Conservation (phyloP, 2,329 filamentous ascomycete species). For the Colletotrichum musae region DNA sequence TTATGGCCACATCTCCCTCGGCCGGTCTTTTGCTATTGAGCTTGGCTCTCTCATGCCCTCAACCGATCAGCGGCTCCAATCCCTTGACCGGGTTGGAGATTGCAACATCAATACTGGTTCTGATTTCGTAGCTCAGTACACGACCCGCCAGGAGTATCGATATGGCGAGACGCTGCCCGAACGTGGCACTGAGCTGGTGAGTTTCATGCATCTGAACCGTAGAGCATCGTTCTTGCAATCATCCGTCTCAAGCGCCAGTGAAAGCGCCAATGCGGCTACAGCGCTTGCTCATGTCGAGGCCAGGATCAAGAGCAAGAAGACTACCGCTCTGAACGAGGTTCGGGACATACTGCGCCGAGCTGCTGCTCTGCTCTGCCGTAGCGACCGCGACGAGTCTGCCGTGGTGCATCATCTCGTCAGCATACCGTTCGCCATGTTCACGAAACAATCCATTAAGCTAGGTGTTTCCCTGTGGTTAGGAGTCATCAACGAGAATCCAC, state of each 20-base stretch:
- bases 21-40: conserved; percentile 93
- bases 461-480: conserved; percentile 97
- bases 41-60: conserved; percentile 89
- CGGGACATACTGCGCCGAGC: conserved; percentile 87
- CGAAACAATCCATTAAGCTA: conserved; percentile 94
- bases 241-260: conserved; percentile 64
- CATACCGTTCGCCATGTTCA: conserved; percentile 94
- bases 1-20: conserved; percentile 92
- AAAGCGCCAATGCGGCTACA: conserved; percentile 72
- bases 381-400: conserved; percentile 80
- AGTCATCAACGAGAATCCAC: conserved; percentile 95
- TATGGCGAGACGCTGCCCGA: conserved; percentile 84
- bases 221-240: conserved; percentile 67
- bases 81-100: conserved; percentile 82
- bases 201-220: conserved; percentile 69
- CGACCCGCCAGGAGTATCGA: conserved; percentile 94
- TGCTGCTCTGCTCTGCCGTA: conserved; percentile 87
- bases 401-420: conserved; percentile 90
- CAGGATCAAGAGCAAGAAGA: conserved; percentile 77
- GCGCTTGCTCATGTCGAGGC: conserved; percentile 81
- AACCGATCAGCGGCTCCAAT: conserved; percentile 87
- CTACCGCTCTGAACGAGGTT: conserved; percentile 80
- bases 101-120: conserved; percentile 91
- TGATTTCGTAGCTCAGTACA: conserved; percentile 97
- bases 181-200: conserved; percentile 76